Evolutionary conservation across 331 rosid species (phyloP), one percentile per base, ranked within the genome.

Genomic region (Spiraea crenata): DNA sequence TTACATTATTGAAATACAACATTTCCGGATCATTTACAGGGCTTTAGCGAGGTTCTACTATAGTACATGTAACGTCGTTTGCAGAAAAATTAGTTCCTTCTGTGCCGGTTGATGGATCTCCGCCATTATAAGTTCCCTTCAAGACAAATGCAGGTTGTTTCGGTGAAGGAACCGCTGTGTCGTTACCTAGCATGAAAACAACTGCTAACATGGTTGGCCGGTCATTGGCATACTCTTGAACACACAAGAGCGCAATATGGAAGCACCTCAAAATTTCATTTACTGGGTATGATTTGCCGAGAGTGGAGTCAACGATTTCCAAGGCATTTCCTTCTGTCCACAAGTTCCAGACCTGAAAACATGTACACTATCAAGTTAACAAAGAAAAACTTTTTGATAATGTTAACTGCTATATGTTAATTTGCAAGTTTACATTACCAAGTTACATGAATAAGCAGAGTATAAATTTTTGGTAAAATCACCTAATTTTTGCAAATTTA

Each of bases 181-280:
- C 84, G 69, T 82, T 85, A 1, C 75, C 45, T 16, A 87, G 67
- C 88, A 90, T 84, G 78, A 74, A 75, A 3, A 84, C 83, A 68
- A 90, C 80, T 3, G 67, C 70, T 9, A 52, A 51, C 85, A 90
- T 87, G 61, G 82, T 78, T 15, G 91, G 89, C 17, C 96, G 72
- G 50, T 80, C 86, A 3, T 1, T 6, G 1, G 88, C 82, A 55
- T 75, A 38, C 14, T 85, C 89, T 50, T 87, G 89, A 10, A 79
- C 76, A 46, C 93, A 91, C 6, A 82, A 74, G 9, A 87, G 80
- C 6, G 85, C 83, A n/a, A 87, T 77, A n/a, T 85, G 81, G 16
- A 85, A 48, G 74, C 86, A 85, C 81, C 86, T 89, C 40, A 77
- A 12, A 13, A 82, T 78, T 82, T 87, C 79, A 16, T 61, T 3